phyloP scores from a whole-genome alignment of 176 grass and related monocot genomes.

The Oryza brachyantha region DNA sequence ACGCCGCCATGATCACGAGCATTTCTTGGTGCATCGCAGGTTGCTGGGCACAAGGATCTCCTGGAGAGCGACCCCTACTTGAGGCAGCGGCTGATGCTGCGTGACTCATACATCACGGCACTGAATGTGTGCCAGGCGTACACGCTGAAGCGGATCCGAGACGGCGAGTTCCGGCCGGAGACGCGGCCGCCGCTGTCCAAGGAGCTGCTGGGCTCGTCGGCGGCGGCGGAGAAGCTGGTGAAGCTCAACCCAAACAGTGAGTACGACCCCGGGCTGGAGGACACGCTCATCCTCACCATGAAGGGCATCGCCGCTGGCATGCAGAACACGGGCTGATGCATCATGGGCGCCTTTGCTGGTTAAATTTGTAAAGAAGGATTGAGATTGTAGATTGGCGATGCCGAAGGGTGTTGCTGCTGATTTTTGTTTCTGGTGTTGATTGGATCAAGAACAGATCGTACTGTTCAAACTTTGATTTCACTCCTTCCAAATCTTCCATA shows the following conservation, averaged over 20 bases:
- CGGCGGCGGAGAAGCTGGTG: slow-evolving; percentile 45
- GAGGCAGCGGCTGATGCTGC: slow-evolving; percentile 62
- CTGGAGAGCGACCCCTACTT: slow-evolving; percentile 58
- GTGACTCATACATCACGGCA: slow-evolving; percentile 73
- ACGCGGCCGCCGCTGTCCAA: slow-evolving; percentile 34
- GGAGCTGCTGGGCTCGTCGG: slow-evolving; percentile 34
- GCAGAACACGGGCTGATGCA: slow-evolving; percentile 66
- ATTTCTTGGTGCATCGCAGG: slow-evolving; percentile 24
- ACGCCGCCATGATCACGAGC: neutral
- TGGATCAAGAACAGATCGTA: neutral
- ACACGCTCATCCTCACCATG: slow-evolving; percentile 86
- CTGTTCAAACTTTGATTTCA: too few species aligned
- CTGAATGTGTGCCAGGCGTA: slow-evolving; percentile 75
- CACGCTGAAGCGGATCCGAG: slow-evolving; percentile 59
- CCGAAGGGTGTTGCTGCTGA: neutral
- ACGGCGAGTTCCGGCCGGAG: slow-evolving; percentile 37
- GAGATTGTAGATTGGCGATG: neutral
- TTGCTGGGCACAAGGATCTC: slow-evolving; percentile 59
- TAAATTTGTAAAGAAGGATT: neutral
- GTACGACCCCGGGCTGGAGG: slow-evolving; percentile 68
- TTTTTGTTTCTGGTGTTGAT: neutral
- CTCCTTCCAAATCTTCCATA: too few species aligned
- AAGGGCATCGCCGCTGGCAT: slow-evolving; percentile 74
- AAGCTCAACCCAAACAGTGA: slow-evolving; percentile 64
- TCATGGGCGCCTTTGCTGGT: neutral